These are phyloP conservation scores for Erucastrum elatum DNA, from an alignment of 345 rosid species.

Conservation along the genomic window DNA sequence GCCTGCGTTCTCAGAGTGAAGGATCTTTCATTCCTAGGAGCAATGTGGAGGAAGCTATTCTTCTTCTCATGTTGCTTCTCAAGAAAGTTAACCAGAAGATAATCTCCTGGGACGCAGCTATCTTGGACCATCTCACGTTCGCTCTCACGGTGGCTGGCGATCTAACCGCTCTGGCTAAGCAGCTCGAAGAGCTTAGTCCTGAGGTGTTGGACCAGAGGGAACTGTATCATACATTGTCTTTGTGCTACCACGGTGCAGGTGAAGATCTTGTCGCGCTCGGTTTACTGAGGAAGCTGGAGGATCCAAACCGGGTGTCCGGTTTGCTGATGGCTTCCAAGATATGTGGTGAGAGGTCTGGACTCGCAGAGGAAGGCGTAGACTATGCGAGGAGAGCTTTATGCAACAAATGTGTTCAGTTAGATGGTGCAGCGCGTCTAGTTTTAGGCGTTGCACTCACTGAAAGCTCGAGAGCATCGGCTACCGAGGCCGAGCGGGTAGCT, in stretches of 20 bases:
- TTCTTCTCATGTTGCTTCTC: constrained; percentile 69
- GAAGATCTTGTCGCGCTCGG: constrained; percentile 66
- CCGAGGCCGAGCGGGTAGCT: constrained; percentile 51
- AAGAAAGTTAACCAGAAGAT: constrained; percentile 59
- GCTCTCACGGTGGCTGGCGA: constrained; percentile 71
- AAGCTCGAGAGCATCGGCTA: constrained; percentile 50
- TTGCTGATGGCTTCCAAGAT: constrained; percentile 71
- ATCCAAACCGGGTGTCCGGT: constrained; percentile 54
- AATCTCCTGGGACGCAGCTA: constrained; percentile 71
- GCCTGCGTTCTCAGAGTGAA: constrained; percentile 67
- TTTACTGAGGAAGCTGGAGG: constrained; percentile 63
- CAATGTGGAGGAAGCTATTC: constrained; percentile 80
- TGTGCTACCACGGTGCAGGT: constrained; percentile 69
- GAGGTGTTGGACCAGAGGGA: constrained; percentile 57
- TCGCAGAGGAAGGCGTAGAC: constrained; percentile 61
- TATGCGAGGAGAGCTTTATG: constrained; percentile 58
- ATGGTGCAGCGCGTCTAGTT: constrained; percentile 46
- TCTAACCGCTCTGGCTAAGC: constrained; percentile 55
- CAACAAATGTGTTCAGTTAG: constrained; percentile 49
- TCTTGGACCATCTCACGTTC: constrained; percentile 77
- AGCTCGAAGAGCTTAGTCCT: constrained; percentile 66
- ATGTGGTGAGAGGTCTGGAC: constrained; percentile 50
- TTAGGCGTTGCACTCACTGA: constrained; percentile 60
- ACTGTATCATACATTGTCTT: constrained; percentile 51
- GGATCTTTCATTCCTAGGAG: constrained; percentile 69